A percentile compares a stretch with the other conserved stretches of the same genome.
Conservation (phyloP, 169 alveolate species). For the Cryptosporidium baileyi region DNA sequence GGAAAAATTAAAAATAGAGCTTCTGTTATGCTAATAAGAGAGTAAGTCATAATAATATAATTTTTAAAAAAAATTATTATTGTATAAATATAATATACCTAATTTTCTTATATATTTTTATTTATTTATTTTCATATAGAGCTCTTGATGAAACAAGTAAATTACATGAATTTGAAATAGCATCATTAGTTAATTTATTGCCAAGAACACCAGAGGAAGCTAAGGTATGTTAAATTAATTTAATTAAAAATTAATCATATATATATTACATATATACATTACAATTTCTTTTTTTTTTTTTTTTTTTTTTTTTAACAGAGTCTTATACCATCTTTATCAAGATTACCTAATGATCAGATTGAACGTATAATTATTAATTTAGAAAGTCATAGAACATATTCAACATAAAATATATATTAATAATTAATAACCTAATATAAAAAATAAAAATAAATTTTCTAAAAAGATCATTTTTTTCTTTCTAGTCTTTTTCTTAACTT, state of each 20-base stretch:
- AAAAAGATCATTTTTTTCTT: too few species aligned
- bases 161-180: slow-evolving; percentile 87
- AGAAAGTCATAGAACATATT: slow-evolving; percentile 68
- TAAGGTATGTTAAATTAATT: slow-evolving; percentile 63
- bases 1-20: slow-evolving; percentile 80
- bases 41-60: slow-evolving; percentile 68
- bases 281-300: neutral
- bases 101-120: neutral
- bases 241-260: neutral
- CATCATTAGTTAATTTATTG: slow-evolving; percentile 83
- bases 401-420: slow-evolving; percentile 7
- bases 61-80: neutral
- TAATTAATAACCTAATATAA: neutral
- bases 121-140: slow-evolving; percentile 58
- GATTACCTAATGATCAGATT: slow-evolving; percentile 51
- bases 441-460: neutral
- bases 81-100: neutral
- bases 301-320: neutral
- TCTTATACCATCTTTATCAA: slow-evolving; percentile 45
- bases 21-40: slow-evolving; percentile 82
- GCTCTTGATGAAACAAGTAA: slow-evolving; percentile 85
- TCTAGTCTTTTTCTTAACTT: too few species aligned
- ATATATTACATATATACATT: neutral
- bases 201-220: slow-evolving; percentile 88
- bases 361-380: slow-evolving; percentile 44